Evolutionary conservation across 495 filamentous ascomycete genomes (phyloP), one percentile per base, ranked within the genome.

Genomic region (Penicillium pancosmium): DNA sequence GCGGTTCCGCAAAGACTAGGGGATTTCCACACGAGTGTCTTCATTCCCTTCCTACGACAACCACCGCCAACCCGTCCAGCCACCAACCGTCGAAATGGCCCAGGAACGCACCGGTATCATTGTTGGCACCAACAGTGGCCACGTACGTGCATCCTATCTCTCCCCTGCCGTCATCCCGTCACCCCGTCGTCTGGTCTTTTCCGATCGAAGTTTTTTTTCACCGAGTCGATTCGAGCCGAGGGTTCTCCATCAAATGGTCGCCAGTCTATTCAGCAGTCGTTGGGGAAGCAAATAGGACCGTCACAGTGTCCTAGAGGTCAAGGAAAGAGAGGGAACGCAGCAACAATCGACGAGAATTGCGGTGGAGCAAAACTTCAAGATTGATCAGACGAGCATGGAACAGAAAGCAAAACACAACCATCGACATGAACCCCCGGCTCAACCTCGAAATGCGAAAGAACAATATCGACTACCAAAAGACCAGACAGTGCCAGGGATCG

Each of bases 51-150:
- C 68, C 66, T 67, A 66, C 73, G 74, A 72, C 74, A 78, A 78
- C 73, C 71, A 67, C 72, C 76, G 74, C 71, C 76, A 76, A 78
- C 67, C 72, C 70, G 65, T 55, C 58, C 72, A 77, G 64, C 68
- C 73, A 67, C 66, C 68, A 74, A 75, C 69, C 74, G 71, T 73
- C 71, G 72, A 76, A 72, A 88, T 86, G 83, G 82, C 81, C 57
- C 79, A 81, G 72, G 84, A 86, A 78, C 84, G 86, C 73, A 84
- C 82, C 76, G 91, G 91, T 78, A 83, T 96, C 69, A 81, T 86
- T 78, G 80, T 87, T 73, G 93, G 93, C 72, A 74, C 91, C 71
- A 96, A 97, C 82, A 87, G 85, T 75, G 93, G 93, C 74, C 89
- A 94, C 80, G 91, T 94, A 92, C 72, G 86, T 83, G 68, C 55